Percentiles rank a stretch among this genome's conserved stretches.
These are phyloP conservation scores for Lipomyces sp. DNA, from an alignment of 805 yeast genomes.

Conservation along the genomic window DNA sequence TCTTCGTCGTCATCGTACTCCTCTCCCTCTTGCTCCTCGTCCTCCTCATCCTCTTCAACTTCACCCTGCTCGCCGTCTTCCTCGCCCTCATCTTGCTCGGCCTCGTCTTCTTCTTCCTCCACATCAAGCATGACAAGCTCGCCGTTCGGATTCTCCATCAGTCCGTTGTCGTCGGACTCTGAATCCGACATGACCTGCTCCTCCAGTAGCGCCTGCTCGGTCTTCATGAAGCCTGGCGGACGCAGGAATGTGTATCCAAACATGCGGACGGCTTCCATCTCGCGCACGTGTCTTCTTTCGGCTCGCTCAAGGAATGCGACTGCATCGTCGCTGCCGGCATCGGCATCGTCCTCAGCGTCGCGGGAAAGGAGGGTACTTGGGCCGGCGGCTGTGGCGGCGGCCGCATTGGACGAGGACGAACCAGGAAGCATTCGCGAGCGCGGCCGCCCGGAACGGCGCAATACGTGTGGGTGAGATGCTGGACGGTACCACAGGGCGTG, in stretches of 20 bases:
- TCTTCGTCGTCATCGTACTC: conserved; percentile 29
- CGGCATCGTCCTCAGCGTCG: not conserved
- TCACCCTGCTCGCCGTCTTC: conserved; percentile 28
- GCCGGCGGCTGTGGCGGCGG: no score
- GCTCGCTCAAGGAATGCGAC: conserved; percentile 9
- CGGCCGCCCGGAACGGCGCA: conserved; percentile 2
- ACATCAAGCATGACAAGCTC: conserved; percentile 10
- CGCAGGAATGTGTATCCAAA: conserved; percentile 50
- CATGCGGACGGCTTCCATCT: conserved; percentile 38
- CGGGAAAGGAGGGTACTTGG: not conserved
- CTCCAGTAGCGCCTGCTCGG: conserved; percentile 42
- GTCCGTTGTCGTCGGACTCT: conserved; percentile 40
- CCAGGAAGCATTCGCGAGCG: not conserved
- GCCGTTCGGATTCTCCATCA: conserved; percentile 35
- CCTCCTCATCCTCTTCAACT: conserved; percentile 33
- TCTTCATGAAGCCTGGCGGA: conserved; percentile 60
- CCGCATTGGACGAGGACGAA: no score
- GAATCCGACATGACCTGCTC: conserved; percentile 30
- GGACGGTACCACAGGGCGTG: conserved; percentile 14
- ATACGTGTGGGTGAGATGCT: conserved; percentile 2
- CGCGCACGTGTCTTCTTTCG: conserved; percentile 10
- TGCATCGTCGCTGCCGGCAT: not conserved
- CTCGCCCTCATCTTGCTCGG: conserved; percentile 33
- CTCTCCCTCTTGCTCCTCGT: conserved; percentile 25
- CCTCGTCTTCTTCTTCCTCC: conserved; percentile 31